Percentiles rank a stretch among this genome's conserved stretches.
These are phyloP conservation scores for Starmerella riodocensis DNA, from an alignment of 805 yeast species.

Conservation along the genomic window DNA sequence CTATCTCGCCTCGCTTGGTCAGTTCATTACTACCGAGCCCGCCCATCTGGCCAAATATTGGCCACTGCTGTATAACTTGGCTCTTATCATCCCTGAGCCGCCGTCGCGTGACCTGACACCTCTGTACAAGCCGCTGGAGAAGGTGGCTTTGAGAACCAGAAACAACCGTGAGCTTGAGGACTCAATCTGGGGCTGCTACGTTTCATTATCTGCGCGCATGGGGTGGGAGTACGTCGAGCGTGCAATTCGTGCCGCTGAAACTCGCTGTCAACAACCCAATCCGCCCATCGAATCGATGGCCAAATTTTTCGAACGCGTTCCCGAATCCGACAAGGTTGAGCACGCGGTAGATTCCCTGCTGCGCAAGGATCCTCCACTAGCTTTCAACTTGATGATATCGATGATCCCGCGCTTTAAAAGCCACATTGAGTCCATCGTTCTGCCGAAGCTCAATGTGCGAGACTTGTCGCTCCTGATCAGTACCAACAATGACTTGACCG, in stretches of 20 bases:
- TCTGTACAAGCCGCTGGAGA: slow-evolving; percentile 13
- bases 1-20: slow-evolving; percentile 15
- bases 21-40: slow-evolving; percentile 10
- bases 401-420: slow-evolving; percentile 3
- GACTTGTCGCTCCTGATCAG: slow-evolving; percentile 1
- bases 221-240: slow-evolving; percentile 3
- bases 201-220: slow-evolving; percentile 15
- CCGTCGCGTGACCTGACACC: slow-evolving; percentile 7
- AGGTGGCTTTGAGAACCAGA: slow-evolving; percentile 6
- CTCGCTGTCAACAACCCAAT: slow-evolving; percentile 4
- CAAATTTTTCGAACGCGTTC: slow-evolving; percentile 7
- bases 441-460: not conserved
- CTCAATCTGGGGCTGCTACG: slow-evolving; percentile 22
- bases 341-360: slow-evolving; percentile 5
- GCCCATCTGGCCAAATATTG: slow-evolving; percentile 17
- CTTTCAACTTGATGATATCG: slow-evolving; percentile 6
- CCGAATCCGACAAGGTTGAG: slow-evolving; percentile 1
- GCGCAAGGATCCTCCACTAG: slow-evolving; percentile 2
- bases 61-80: slow-evolving; percentile 20
- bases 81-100: slow-evolving; percentile 12
- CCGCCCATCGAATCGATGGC: slow-evolving; percentile 8
- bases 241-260: slow-evolving; percentile 12
- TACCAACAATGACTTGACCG: not conserved
- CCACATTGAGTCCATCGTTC: not conserved
- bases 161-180: slow-evolving; percentile 17